Percentiles rank a stretch among this genome's conserved stretches.
These are phyloP conservation scores for Leersia perrieri DNA, from an alignment of 176 grass and related monocot genomes.

Conservation along the genomic window DNA sequence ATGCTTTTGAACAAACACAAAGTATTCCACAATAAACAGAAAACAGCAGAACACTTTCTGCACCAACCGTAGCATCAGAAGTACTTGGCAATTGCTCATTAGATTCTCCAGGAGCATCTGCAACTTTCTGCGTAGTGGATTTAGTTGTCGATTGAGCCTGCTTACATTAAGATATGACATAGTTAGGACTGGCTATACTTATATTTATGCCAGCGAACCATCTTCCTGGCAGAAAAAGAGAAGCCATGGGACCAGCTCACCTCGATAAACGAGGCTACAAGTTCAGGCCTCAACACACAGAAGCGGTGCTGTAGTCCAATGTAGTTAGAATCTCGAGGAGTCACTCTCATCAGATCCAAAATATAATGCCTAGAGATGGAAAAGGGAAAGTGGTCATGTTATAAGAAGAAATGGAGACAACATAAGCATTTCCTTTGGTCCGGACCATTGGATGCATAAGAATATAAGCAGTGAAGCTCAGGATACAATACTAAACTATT, in stretches of 20 bases:
- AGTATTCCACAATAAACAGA: neutral
- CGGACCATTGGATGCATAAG: too few species aligned
- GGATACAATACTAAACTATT: too few species aligned
- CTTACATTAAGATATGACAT: conserved; percentile 17
- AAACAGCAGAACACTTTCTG: neutral
- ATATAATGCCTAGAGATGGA: conserved; percentile 76
- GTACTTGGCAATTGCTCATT: conserved; percentile 23
- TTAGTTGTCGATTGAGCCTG: conserved; percentile 48
- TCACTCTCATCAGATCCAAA: conserved; percentile 99
- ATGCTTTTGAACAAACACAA: neutral
- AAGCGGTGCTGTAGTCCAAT: conserved; percentile 85
- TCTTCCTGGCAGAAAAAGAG: neutral
- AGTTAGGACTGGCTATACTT: neutral
- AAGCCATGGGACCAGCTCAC: conserved; percentile 34
- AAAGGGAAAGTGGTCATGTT: neutral
- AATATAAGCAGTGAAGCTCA: too few species aligned
- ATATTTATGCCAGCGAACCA: neutral
- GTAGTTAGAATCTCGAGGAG: conserved; percentile 96
- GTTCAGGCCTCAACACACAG: conserved; percentile 90
- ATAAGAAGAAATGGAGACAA: neutral
- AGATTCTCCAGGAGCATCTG: conserved; percentile 17
- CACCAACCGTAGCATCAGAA: conserved; percentile 40
- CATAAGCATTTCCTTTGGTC: neutral
- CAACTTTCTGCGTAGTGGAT: conserved; percentile 19
- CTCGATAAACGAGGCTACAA: conserved; percentile 82